phyloP scores from a whole-genome alignment of 2,329 filamentous ascomycete genomes.

The Colletotrichum sp. region DNA sequence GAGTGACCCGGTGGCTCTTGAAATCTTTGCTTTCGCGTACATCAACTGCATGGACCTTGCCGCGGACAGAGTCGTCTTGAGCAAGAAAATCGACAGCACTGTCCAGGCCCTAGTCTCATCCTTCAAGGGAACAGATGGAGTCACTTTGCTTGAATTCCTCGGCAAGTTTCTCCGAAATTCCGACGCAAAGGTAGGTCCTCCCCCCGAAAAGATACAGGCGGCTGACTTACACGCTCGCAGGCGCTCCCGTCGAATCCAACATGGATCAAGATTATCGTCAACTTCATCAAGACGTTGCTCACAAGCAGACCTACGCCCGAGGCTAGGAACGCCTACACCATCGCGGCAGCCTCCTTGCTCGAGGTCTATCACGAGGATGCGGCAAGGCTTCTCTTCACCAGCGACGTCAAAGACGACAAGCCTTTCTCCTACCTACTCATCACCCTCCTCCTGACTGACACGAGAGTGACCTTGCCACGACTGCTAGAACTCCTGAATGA shows the following conservation, averaged over 20 bases:
- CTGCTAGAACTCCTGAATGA: conserved; percentile 64
- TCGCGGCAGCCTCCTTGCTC: conserved; percentile 62
- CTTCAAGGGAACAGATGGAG: conserved; percentile 64
- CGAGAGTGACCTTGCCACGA: conserved; percentile 66
- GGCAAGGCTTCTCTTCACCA: conserved; percentile 57
- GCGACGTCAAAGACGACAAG: conserved; percentile 47
- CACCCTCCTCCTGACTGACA: conserved; percentile 69
- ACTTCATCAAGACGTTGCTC: conserved; percentile 58
- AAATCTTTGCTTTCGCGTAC: conserved; percentile 64
- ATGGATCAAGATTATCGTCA: conserved; percentile 57
- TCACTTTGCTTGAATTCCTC: conserved; percentile 64
- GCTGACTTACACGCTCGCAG: conserved; percentile 35
- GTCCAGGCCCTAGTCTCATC: conserved; percentile 55
- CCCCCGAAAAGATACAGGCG: not conserved
- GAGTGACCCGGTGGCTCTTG: conserved; percentile 56
- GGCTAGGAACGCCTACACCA: conserved; percentile 64
- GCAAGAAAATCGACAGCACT: conserved; percentile 48
- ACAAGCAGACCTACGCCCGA: conserved; percentile 58
- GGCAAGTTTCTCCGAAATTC: conserved; percentile 56
- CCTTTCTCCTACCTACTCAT: conserved; percentile 68
- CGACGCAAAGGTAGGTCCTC: conserved; percentile 47
- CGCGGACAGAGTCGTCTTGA: conserved; percentile 34
- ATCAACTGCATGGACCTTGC: conserved; percentile 47
- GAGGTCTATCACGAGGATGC: conserved; percentile 55
- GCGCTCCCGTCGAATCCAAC: conserved; percentile 51